Base-by-base conservation (phyloP, 495 filamentous ascomycete genomes). In the Talaromyces trachyspermus region DNA sequence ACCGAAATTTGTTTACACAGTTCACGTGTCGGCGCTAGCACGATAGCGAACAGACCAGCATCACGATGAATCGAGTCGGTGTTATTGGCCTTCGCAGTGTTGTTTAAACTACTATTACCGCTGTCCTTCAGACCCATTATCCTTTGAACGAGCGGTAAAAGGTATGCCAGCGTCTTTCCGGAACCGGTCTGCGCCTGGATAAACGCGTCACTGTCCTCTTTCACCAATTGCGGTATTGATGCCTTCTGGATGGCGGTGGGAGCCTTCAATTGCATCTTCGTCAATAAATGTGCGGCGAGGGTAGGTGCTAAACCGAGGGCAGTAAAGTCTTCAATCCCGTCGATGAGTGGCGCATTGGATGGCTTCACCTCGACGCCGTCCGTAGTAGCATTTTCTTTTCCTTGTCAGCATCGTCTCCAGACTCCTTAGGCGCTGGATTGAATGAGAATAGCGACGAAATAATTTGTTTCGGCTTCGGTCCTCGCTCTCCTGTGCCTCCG, bases 161-260 rank as follows among this genome's bases (percentile, higher is more conserved):
- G 72, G 61, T 97, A 98, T 26, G 92, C 89, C 40, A 98, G 65
- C 4, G 92, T 98, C 66, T 98, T 98, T 59, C 92, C 92, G 0
- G 94, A 98, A 25, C 92, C 92, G 0, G 92, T 98, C 64, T 98
- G 85, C 11, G 94, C 94, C 62, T 96, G 92, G 20, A 98, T 84
- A 58, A 96, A 97, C 12, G 91, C 92, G 71, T 98, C 92, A 30
- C 74, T 79, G 55, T 95, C 85, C 35, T 86, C 84, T 44, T 82
- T 85, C 48, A 94, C 64, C 25, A 98, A 61, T 50, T 86, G 76
- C 12, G 84, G 74, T 36, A 98, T 83, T 0, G 89, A 85, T 38
- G 83, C 83, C 53, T 87, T 92, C 65, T 98, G 92, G 60, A 98
- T 95, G 5, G 86, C 89, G 0, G 92, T 98, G 12, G 92, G 92